Conservation (phyloP, 305 asterid genomes). For the Plantago lanceolata region DNA sequence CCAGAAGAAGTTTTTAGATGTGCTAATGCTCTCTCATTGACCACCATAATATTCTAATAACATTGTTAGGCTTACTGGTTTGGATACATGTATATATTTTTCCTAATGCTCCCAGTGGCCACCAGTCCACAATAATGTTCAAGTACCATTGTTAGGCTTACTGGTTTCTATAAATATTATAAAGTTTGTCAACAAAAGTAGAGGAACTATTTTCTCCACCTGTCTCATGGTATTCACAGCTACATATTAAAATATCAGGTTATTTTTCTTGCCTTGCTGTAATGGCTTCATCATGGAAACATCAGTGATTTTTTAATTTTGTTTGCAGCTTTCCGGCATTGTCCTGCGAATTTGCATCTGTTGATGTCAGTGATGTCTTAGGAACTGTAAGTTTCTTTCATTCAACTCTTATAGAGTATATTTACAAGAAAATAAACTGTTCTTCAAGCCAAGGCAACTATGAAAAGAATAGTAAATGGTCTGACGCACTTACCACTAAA, state of each 20-base stretch:
- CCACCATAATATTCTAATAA: not conserved
- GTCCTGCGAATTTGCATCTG: constrained; percentile 90
- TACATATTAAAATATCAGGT: too few relatives aligned
- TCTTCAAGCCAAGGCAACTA: not conserved
- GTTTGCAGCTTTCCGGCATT: constrained; percentile 74
- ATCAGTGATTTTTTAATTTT: constrained; percentile 17
- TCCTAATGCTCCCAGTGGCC: not conserved
- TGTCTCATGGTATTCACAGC: too few relatives aligned
- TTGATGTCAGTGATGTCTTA: constrained; percentile 79
- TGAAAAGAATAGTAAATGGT: not conserved
- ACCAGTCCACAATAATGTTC: not conserved
- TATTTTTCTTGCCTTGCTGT: not conserved
- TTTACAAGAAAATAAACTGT: not conserved
- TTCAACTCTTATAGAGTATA: constrained; percentile 8
- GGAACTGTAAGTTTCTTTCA: constrained; percentile 66
- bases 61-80: not conserved
- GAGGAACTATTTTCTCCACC: too few relatives aligned
- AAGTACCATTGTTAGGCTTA: not conserved
- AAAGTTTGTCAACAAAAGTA: not conserved
- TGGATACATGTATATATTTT: not conserved
- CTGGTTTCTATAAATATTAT: not conserved
- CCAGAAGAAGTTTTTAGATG: not conserved
- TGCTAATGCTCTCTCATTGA: not conserved
- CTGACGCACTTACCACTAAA: not conserved
- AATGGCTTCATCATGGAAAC: not conserved